Conservation (phyloP, 139 green algal genomes). For the Micromonas commoda region DNA sequence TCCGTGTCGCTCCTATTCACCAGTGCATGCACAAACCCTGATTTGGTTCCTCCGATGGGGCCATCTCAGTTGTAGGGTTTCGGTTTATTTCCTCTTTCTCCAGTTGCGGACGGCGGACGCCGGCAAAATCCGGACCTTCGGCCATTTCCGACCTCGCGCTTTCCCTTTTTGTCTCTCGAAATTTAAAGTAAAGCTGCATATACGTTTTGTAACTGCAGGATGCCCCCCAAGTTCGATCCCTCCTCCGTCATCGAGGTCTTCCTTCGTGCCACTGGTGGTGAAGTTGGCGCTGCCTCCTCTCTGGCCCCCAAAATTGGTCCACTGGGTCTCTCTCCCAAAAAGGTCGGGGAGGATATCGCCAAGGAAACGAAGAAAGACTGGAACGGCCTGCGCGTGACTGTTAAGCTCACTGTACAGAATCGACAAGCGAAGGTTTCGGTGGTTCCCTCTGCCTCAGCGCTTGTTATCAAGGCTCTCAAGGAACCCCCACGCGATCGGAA, state of each 20-base stretch:
- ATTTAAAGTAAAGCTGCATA: no score
- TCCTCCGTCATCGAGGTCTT: constrained; percentile 84
- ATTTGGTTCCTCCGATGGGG: no score
- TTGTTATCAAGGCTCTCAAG: constrained; percentile 99
- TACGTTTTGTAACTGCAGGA: no score
- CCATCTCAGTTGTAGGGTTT: no score
- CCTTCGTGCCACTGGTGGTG: constrained; percentile 91
- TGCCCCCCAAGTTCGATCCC: constrained; percentile 96
- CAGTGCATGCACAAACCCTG: no score
- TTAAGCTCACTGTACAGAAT: constrained; percentile 98
- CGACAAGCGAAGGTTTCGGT: constrained; percentile 94
- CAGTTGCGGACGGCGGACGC: no score
- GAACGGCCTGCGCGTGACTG: constrained; percentile 96
- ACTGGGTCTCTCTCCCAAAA: constrained; percentile 98
- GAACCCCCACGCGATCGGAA: constrained; percentile 88
- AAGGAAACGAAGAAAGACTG: constrained; percentile 99
- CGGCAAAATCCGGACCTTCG: no score
- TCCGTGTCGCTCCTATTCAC: no score
- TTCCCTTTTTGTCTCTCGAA: no score
- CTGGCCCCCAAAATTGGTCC: constrained; percentile 98
- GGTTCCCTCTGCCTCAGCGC: constrained; percentile 83
- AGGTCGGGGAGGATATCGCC: constrained; percentile 99
- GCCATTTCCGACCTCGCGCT: no score
- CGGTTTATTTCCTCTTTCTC: no score
- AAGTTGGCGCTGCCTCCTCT: constrained; percentile 96